A percentile compares a stretch with the other conserved stretches of the same genome.
Conservation (phyloP, 2,329 filamentous ascomycete species). For the Peltaster fructicola region DNA sequence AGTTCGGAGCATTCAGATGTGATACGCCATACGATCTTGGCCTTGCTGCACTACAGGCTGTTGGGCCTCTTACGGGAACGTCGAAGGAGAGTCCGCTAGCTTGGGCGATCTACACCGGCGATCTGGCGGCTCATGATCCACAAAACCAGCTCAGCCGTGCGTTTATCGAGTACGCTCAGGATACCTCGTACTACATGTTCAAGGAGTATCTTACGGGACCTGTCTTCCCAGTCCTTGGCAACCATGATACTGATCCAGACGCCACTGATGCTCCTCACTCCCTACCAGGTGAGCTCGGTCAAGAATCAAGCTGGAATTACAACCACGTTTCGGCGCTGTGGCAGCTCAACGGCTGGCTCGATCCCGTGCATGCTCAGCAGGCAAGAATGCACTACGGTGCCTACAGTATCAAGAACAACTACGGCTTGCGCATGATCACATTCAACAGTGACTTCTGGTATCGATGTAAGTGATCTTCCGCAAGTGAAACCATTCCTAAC, state of each 20-base stretch:
- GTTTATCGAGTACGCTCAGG: slow-evolving; percentile 37
- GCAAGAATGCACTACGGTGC: slow-evolving; percentile 37
- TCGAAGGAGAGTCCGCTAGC: slow-evolving; percentile 28
- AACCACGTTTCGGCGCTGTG: slow-evolving; percentile 37
- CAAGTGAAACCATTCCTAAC: background rate
- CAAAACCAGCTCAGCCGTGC: slow-evolving; percentile 33
- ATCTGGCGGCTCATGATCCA: slow-evolving; percentile 38
- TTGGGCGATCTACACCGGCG: slow-evolving; percentile 40
- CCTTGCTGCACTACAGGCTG: slow-evolving; percentile 37
- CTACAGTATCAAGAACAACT: slow-evolving; percentile 36
- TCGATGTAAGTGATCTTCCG: slow-evolving; percentile 6
- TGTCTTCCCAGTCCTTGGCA: slow-evolving; percentile 38
- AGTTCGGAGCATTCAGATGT: slow-evolving; percentile 38
- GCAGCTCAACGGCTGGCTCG: slow-evolving; percentile 39
- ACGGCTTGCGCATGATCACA: slow-evolving; percentile 34
- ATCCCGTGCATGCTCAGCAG: slow-evolving; percentile 25
- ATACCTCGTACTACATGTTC: slow-evolving; percentile 36
- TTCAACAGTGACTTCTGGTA: slow-evolving; percentile 37
- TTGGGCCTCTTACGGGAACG: slow-evolving; percentile 39
- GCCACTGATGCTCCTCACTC: slow-evolving; percentile 36
- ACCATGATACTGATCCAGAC: slow-evolving; percentile 38
- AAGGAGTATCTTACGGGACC: slow-evolving; percentile 38
- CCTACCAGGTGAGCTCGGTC: slow-evolving; percentile 34
- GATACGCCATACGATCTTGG: slow-evolving; percentile 42
- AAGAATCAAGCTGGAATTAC: slow-evolving; percentile 42